Conservation (phyloP, 768 basidiomycete species). For the Leccinum variicolor region DNA sequence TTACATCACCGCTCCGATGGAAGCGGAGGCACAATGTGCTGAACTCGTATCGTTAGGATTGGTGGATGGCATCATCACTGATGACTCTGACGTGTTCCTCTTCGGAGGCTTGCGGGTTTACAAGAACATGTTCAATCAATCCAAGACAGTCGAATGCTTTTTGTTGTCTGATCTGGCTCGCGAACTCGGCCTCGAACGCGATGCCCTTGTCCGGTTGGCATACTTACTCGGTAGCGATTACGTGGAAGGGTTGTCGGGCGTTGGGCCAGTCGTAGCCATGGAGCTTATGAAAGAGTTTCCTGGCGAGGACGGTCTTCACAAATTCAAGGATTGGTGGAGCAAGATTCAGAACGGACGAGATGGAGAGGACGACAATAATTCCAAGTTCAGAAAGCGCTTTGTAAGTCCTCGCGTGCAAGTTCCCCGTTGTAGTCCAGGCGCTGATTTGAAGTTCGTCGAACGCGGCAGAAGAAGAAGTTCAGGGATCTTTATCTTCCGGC, state of each 20-base stretch:
- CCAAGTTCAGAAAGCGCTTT: slow-evolving; percentile 80
- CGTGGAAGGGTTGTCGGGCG: slow-evolving; percentile 85
- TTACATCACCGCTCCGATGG: slow-evolving; percentile 98
- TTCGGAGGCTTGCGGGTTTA: slow-evolving; percentile 95
- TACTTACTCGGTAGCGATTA: slow-evolving; percentile 97
- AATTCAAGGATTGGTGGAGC: slow-evolving; percentile 93
- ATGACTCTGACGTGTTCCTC: slow-evolving; percentile 98
- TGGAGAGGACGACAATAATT: slow-evolving; percentile 62
- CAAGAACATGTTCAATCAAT: slow-evolving; percentile 99
- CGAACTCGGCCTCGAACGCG: slow-evolving; percentile 84
- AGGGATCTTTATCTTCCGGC: slow-evolving; percentile 73
- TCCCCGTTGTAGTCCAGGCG: neutral
- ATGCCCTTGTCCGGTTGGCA: slow-evolving; percentile 83
- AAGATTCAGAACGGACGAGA: slow-evolving; percentile 92
- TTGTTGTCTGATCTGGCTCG: slow-evolving; percentile 76
- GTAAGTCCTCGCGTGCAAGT: slow-evolving; percentile 44
- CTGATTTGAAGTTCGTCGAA: slow-evolving; percentile 8
- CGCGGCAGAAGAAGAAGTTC: slow-evolving; percentile 80
- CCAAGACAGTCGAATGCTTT: slow-evolving; percentile 98
- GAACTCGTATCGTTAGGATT: slow-evolving; percentile 80
- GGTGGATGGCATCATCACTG: slow-evolving; percentile 97
- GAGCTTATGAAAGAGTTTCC: slow-evolving; percentile 93
- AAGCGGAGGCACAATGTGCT: slow-evolving; percentile 98
- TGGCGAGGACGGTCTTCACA: slow-evolving; percentile 75
- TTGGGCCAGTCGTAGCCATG: slow-evolving; percentile 96